phyloP scores from a whole-genome alignment of 371 early-diverging fungal genomes.

The Conidiobolus incongruus region DNA sequence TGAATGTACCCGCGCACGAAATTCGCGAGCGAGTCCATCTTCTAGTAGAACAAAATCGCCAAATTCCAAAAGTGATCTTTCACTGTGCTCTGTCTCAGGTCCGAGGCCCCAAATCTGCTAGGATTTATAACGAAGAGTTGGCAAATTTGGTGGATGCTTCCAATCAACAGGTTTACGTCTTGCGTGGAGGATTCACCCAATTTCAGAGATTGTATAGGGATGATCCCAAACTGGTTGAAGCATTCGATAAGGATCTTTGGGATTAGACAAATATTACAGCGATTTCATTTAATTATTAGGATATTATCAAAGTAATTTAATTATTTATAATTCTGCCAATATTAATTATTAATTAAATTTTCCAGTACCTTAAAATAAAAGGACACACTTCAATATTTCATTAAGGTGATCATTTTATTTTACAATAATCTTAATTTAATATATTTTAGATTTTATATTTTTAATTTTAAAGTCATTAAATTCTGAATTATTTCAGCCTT shows the following conservation, averaged over 20 bases:
- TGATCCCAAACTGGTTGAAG: constrained; percentile 29
- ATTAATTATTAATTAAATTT: too few relatives aligned
- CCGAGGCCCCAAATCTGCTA: constrained; percentile 64
- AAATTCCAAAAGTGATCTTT: constrained; percentile 43
- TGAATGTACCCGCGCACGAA: constrained; percentile 46
- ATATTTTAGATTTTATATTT: too few relatives aligned
- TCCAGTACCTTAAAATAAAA: too few relatives aligned
- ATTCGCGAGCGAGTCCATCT: constrained; percentile 20
- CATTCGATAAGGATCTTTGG: constrained; percentile 33
- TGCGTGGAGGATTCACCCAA: constrained; percentile 43
- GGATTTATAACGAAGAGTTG: constrained; percentile 34
- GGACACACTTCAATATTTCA: too few relatives aligned
- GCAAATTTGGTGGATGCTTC: constrained; percentile 7
- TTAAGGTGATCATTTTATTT: too few relatives aligned
- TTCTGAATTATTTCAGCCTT: too few relatives aligned
- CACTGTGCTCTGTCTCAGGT: constrained; percentile 75
- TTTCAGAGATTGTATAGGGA: constrained; percentile 35
- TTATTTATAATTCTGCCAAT: too few relatives aligned
- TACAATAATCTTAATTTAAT: too few relatives aligned
- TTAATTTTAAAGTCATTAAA: too few relatives aligned
- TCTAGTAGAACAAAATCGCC: constrained; percentile 20
- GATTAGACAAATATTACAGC: too few relatives aligned
- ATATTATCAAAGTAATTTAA: not conserved
- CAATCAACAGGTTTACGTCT: constrained; percentile 24
- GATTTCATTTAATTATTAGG: too few relatives aligned